Evolutionary conservation across 306 rosid species (phyloP), one percentile per base, ranked within the genome.

Genomic region (Erythrophleum fordii): DNA sequence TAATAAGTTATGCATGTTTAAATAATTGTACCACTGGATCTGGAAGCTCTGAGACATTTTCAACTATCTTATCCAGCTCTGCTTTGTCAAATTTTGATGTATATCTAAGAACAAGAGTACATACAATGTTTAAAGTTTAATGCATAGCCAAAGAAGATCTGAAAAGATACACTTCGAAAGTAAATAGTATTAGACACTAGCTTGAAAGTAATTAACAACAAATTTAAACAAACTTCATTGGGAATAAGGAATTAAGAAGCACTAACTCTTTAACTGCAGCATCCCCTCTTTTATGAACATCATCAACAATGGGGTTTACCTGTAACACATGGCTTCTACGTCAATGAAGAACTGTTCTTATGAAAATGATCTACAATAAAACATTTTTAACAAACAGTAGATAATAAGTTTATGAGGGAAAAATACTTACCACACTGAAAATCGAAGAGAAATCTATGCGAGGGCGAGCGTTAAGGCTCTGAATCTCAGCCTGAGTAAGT

Each of bases 261-360:
- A 78, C 89, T 29, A 74, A 95, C 99, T 91, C 92, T 85, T 85
- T 91, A 72, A 95, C 91, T 2, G 99, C 97, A 55, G 83, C 89
- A 82, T 95, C 97, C 3, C 99, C 99, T 87, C 93, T 83, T 66
- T 81, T 80, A 12, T 89, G 90, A 83, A 95, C 95, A 76, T 92
- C 94, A 68, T 95, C 92, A 42, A 92, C 99, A 84, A 95, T 95
- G 48, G 99, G 99, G 81, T 93, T 91, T 80, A 95, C 99, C 99
- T 91, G 85, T 60, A 86, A 73, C 41, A 55, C 5, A 53, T 45
- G 0, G 25, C 60, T 71, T 75, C 49, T 73, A 62, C 8, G 20
- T 16, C 12, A 56, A 53, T 53, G 23, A 53, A 72, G 20, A 6
- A 72, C 31, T 11, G 29, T 71, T 49, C 61, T 65, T 17, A 73